A percentile compares a stretch with the other conserved stretches of the same genome.
These are phyloP conservation scores for Aspergillus avenaceus DNA, from an alignment of 495 filamentous ascomycete genomes.

Conservation along the genomic window DNA sequence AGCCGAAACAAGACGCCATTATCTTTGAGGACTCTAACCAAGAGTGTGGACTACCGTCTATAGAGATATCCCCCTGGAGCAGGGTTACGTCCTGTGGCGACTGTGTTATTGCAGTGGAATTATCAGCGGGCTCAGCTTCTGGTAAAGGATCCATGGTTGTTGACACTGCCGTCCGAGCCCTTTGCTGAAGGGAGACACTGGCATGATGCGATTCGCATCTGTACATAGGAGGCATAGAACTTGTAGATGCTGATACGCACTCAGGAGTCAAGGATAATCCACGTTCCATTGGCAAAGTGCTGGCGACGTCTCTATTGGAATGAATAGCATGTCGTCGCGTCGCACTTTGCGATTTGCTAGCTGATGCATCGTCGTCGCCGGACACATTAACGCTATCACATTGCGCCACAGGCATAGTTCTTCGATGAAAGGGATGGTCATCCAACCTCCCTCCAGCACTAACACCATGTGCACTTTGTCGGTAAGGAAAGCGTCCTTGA, in stretches of 20 bases:
- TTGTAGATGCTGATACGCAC: not conserved
- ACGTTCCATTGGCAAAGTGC: not conserved
- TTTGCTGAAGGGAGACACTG: conserved; percentile 4
- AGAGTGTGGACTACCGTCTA: too few species aligned
- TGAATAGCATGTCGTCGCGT: not conserved
- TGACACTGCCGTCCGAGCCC: not conserved
- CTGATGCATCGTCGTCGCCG: not conserved
- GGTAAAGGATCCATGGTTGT: not conserved
- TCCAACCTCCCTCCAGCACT: conserved; percentile 22
- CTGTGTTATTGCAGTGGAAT: conserved; percentile 5
- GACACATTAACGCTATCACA: conserved; percentile 1
- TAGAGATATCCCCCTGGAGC: too few species aligned
- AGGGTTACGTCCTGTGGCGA: conserved; percentile 2
- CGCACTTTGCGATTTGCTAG: not conserved
- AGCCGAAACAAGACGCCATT: conserved; percentile 12
- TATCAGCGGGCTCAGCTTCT: not conserved
- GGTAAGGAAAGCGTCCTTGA: conserved; percentile 32
- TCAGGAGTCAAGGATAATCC: not conserved
- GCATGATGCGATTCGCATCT: conserved; percentile 7
- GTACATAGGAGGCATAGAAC: conserved; percentile 2
- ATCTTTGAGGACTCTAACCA: conserved; percentile 9
- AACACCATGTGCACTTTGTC: conserved; percentile 38
- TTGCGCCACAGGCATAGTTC: conserved; percentile 18
- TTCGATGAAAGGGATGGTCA: conserved; percentile 34
- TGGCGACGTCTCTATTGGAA: not conserved